A percentile compares a stretch with the other conserved stretches of the same genome.
phyloP scores from a whole-genome alignment of 2,329 filamentous ascomycete genomes.

The Graphium sp. region DNA sequence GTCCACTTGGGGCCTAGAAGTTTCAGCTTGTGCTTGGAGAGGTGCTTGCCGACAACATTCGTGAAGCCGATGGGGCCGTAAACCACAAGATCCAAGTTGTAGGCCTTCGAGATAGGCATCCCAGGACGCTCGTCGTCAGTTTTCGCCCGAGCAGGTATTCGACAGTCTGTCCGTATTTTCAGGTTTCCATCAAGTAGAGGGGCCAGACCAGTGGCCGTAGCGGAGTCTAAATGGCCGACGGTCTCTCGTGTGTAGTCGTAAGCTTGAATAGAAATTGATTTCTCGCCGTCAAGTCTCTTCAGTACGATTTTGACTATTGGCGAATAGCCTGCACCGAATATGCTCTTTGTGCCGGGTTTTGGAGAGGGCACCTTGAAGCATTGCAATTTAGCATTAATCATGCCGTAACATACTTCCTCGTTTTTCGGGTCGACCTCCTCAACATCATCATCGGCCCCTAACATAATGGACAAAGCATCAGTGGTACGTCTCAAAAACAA shows the following conservation, averaged over 20 bases:
- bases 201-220: conserved; percentile 49
- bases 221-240: conserved; percentile 61
- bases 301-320: conserved; percentile 60
- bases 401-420: conserved; percentile 68
- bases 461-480: too few species aligned
- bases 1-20: conserved; percentile 50
- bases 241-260: conserved; percentile 53
- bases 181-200: conserved; percentile 54
- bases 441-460: conserved; percentile 39
- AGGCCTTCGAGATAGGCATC: conserved; percentile 38
- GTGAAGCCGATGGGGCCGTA: conserved; percentile 59
- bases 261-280: conserved; percentile 48
- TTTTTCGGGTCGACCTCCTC: conserved; percentile 42
- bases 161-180: conserved; percentile 54
- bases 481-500: conserved; percentile 11
- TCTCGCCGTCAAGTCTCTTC: conserved; percentile 37
- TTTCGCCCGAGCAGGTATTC: conserved; percentile 51
- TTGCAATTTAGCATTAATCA: conserved; percentile 51
- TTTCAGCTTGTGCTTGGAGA: conserved; percentile 47
- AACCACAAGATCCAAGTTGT: conserved; percentile 55
- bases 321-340: conserved; percentile 45
- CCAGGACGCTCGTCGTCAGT: conserved; percentile 47
- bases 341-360: conserved; percentile 42
- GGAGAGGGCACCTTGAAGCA: conserved; percentile 52
- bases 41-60: conserved; percentile 46